phyloP scores from a whole-genome alignment of 768 basidiomycete species.

The Termitomyces sp. region DNA sequence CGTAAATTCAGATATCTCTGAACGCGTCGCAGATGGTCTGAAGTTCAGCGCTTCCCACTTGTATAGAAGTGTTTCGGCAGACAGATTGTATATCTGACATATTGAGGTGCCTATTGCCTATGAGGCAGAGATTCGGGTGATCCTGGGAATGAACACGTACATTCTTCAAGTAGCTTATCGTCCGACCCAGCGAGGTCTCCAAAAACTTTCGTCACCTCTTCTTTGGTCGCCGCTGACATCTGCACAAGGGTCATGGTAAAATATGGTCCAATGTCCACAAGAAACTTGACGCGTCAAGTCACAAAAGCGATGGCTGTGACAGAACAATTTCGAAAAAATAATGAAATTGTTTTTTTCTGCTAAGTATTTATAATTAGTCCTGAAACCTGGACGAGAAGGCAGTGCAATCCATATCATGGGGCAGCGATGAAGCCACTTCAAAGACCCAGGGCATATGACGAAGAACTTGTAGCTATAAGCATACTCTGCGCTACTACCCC shows the following conservation, averaged over 20 bases:
- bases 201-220: slow-evolving; percentile 25
- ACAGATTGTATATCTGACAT: slow-evolving; percentile 58
- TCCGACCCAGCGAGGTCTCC: slow-evolving; percentile 29
- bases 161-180: slow-evolving; percentile 48
- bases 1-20: slow-evolving; percentile 36
- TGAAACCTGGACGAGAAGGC: slow-evolving; percentile 14
- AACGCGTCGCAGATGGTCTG: slow-evolving; percentile 28
- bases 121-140: background rate
- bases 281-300: slow-evolving; percentile 6
- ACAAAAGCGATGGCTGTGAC: slow-evolving; percentile 2
- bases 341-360: background rate
- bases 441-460: slow-evolving; percentile 4
- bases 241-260: background rate
- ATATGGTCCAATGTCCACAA: background rate
- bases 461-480: slow-evolving; percentile 11
- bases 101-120: slow-evolving; percentile 53
- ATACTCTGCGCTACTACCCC: slow-evolving; percentile 10
- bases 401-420: slow-evolving; percentile 5
- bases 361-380: slow-evolving; percentile 1
- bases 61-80: slow-evolving; percentile 51
- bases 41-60: slow-evolving; percentile 66
- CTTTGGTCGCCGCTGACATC: slow-evolving; percentile 18
- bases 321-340: background rate
- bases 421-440: slow-evolving; percentile 1
- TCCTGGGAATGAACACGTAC: slow-evolving; percentile 25